Base-by-base conservation (phyloP, 441 rosid species). In the Aquilaria agallochum region DNA sequence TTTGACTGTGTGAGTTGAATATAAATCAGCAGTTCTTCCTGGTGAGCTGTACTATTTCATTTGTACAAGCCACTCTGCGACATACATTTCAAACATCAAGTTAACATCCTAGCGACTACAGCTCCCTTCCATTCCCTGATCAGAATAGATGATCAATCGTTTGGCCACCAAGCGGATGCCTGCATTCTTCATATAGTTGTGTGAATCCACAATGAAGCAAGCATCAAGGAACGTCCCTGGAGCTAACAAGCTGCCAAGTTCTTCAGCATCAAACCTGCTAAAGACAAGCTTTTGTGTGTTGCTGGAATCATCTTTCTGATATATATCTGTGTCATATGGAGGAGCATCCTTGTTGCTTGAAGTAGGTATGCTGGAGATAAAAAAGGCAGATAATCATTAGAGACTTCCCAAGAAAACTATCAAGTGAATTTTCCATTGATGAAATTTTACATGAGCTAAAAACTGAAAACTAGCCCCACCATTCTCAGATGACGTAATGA, bases 111-210 rank as follows among this genome's bases (percentile, higher is more conserved):
- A 40, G 9, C 9, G 9, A 7, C 45, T 40, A 40, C 7, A 40
- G 9, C 10, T 8, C 10, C 1, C 9, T 50, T 50, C 49, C 14
- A 55, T 47, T 15, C 31, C 40, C 68, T 65, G 67, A 33, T 76
- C 51, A 2, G 64, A 59, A 66, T 68, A 68, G 60, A 89, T 57
- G 59, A 83, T 54, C 70, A 91, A 56, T 60, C 83, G 85, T 68
- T 81, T 83, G 2, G 86, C 90, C 65, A 89, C 84, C 58, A 87
- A 58, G 55, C 89, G 83, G 53, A 94, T 86, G 53, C 99, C 99
- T 27, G 96, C 88, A 72, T 47, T 72, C 76, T 80, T 83, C 65
- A 76, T 91, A 76, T 76, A 89, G 74, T 89, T 96, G 48, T 89
- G 91, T 5, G 84, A 63, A 64, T 79, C 86, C 59, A 91, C 31